Conservation (phyloP, 306 rosid species). For the Malus sylvestris region DNA sequence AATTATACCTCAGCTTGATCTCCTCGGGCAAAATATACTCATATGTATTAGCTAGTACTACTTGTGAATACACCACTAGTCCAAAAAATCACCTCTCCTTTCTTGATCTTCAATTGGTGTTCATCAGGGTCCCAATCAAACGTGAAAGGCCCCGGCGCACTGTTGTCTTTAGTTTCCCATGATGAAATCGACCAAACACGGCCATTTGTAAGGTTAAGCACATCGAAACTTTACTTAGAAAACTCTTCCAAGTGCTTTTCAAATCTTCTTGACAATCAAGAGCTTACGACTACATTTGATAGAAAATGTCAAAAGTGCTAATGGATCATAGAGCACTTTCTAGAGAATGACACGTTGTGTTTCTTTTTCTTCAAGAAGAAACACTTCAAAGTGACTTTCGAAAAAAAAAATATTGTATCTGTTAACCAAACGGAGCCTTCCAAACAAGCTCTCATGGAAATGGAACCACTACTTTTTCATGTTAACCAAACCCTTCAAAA, state of each 20-base stretch:
- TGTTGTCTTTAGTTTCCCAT: rapidly evolving
- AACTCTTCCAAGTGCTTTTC: too few species aligned
- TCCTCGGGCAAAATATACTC: background rate
- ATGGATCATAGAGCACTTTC: too few species aligned
- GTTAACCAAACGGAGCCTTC: too few species aligned
- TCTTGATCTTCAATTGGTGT: background rate
- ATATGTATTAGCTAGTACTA: background rate
- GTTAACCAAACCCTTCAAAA: constrained; percentile 19
- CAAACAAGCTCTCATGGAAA: too few species aligned
- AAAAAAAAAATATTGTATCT: too few species aligned
- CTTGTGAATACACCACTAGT: background rate
- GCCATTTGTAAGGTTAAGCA: background rate
- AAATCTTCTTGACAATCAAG: too few species aligned
- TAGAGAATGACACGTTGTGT: too few species aligned
- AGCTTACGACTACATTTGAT: too few species aligned
- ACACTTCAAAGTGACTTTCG: too few species aligned
- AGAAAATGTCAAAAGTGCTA: too few species aligned
- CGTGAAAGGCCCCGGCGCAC: constrained; percentile 7
- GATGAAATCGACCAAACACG: constrained; percentile 9
- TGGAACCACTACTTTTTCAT: background rate
- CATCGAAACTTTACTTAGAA: too few species aligned
- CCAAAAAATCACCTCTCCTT: background rate
- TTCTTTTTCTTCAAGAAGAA: too few species aligned
- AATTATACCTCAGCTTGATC: background rate
- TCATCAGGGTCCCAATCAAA: constrained; percentile 24